phyloP scores from a whole-genome alignment of 2,329 filamentous ascomycete species.

The Exophiala sideris region DNA sequence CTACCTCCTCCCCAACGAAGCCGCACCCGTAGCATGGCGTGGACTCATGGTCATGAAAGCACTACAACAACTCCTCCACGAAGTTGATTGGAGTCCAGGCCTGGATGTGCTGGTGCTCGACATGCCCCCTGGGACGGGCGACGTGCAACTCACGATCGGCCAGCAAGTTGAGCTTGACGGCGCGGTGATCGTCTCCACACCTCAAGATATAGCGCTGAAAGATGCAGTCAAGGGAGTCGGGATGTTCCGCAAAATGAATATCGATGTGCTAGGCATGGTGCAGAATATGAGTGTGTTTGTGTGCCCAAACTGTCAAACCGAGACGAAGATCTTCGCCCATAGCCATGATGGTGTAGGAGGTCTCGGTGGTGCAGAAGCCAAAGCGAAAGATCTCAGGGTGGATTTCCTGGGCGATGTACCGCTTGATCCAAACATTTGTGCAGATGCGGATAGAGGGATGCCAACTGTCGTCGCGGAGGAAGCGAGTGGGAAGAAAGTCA shows the following conservation, averaged over 20 bases:
- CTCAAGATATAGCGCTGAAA: constrained; percentile 86
- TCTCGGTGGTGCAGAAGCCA: constrained; percentile 59
- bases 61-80: constrained; percentile 88
- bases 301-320: constrained; percentile 72
- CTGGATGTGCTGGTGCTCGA: constrained; percentile 88
- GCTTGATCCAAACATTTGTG: constrained; percentile 79
- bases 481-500: constrained; percentile 52
- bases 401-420: constrained; percentile 86
- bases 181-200: constrained; percentile 81
- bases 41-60: constrained; percentile 98
- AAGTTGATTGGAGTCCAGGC: constrained; percentile 67
- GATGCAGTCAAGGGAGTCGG: constrained; percentile 89
- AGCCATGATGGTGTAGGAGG: constrained; percentile 33
- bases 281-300: constrained; percentile 87
- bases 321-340: constrained; percentile 69
- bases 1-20: constrained; percentile 69
- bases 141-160: constrained; percentile 94
- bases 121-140: constrained; percentile 88
- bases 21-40: constrained; percentile 86
- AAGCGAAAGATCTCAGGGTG: constrained; percentile 70
- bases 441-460: constrained; percentile 80
- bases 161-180: constrained; percentile 90
- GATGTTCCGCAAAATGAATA: constrained; percentile 83
- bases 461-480: constrained; percentile 89
- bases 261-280: constrained; percentile 77